phyloP scores from a whole-genome alignment of 352 stramenopile species.

The Phytophthora idaei region DNA sequence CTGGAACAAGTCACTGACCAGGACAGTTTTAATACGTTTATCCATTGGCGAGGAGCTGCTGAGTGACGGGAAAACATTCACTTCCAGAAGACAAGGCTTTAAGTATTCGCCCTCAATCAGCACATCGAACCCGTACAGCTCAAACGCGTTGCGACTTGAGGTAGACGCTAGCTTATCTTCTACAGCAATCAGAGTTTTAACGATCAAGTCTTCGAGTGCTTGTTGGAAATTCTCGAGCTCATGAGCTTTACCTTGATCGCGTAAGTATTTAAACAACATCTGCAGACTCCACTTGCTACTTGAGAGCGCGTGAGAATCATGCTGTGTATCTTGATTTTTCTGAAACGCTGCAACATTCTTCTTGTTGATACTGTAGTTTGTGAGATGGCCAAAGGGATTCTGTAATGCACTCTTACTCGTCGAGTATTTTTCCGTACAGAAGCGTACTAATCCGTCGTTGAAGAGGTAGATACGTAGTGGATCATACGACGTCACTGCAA shows the following conservation, averaged over 20 bases:
- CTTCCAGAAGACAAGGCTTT: slow-evolving; percentile 88
- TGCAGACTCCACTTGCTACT: slow-evolving; percentile 88
- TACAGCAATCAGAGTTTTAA: slow-evolving; percentile 91
- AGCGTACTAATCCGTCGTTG: slow-evolving; percentile 86
- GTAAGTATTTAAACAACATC: slow-evolving; percentile 58
- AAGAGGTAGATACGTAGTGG: slow-evolving; percentile 88
- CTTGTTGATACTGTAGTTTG: slow-evolving; percentile 94
- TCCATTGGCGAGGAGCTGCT: slow-evolving; percentile 87
- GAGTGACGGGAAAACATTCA: slow-evolving; percentile 91
- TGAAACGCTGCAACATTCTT: slow-evolving; percentile 80
- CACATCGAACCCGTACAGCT: slow-evolving; percentile 92
- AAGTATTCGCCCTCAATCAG: slow-evolving; percentile 77
- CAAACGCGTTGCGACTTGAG: slow-evolving; percentile 64
- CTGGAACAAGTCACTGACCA: slow-evolving; percentile 90
- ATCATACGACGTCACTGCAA: slow-evolving; percentile 87
- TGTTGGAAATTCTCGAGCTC: slow-evolving; percentile 45
- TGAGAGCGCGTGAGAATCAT: slow-evolving; percentile 36
- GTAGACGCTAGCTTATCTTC: slow-evolving; percentile 73
- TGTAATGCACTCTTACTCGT: slow-evolving; percentile 65
- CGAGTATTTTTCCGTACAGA: slow-evolving; percentile 87
- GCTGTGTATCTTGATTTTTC: slow-evolving; percentile 64
- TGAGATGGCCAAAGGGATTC: slow-evolving; percentile 90
- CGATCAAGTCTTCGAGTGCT: slow-evolving; percentile 78
- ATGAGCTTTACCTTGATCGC: slow-evolving; percentile 41
- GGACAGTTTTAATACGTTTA: slow-evolving; percentile 89